Conservation (phyloP, 768 basidiomycete species). For the Tricholoma sp. region DNA sequence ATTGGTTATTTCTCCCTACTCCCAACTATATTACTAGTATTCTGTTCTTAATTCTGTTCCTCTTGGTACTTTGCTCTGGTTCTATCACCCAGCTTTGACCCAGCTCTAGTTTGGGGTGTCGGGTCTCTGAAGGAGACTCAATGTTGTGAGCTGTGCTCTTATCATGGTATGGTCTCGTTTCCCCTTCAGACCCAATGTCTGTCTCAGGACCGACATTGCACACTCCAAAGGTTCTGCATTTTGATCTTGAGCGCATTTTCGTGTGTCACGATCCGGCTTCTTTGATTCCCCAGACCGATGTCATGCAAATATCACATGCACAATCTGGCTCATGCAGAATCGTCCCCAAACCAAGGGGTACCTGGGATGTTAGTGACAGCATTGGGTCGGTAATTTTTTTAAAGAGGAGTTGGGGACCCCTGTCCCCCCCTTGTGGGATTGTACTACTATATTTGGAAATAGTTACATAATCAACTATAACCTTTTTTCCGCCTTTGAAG, state of each 20-base stretch:
- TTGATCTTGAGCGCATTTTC: conserved; percentile 1
- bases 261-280: not conserved
- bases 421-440: no score
- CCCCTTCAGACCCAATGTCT: conserved; percentile 4
- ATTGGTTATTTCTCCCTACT: not conserved
- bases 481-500: no score
- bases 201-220: conserved; percentile 4
- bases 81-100: not conserved
- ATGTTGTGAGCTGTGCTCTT: not conserved
- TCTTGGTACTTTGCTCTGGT: not conserved
- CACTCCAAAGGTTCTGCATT: conserved; percentile 3
- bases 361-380: no score
- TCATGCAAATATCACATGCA: conserved; percentile 2
- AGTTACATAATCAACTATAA: no score
- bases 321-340: conserved; percentile 2
- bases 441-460: no score
- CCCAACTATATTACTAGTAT: not conserved
- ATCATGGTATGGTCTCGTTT: conserved; percentile 4
- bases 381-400: no score
- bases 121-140: conserved; percentile 3
- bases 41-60: not conserved
- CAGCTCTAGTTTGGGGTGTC: conserved; percentile 3
- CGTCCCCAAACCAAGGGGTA: not conserved
- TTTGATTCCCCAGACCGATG: conserved; percentile 4
- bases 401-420: no score